These are phyloP conservation scores for Citrus trifoliata DNA, from an alignment of 345 rosid species.

Conservation along the genomic window DNA sequence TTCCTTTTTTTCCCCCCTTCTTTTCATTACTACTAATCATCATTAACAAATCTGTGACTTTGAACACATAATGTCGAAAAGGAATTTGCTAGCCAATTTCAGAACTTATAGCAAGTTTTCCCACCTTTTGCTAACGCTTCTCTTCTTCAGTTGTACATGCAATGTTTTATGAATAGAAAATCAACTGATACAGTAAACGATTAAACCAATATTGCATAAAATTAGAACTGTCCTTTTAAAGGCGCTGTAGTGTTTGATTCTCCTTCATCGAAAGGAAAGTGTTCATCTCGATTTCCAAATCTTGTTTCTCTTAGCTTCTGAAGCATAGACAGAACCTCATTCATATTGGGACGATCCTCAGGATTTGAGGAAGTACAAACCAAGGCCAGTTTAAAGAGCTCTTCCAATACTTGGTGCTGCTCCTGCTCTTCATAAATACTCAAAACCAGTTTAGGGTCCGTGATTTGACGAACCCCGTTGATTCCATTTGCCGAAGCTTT, in stretches of 20 bases:
- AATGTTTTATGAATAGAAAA: no score
- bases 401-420: constrained; percentile 23
- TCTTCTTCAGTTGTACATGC: no score
- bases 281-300: not conserved
- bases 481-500: constrained; percentile 38
- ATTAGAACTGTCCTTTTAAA: no score
- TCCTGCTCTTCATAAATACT: constrained; percentile 14
- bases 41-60: not conserved
- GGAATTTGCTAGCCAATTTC: no score
- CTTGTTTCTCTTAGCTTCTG: constrained; percentile 31
- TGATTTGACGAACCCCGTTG: constrained; percentile 36
- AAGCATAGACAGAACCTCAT: constrained; percentile 48
- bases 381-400: constrained; percentile 52
- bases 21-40: not conserved
- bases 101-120: no score
- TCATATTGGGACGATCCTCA: constrained; percentile 57
- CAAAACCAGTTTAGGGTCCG: constrained; percentile 40
- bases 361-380: constrained; percentile 61
- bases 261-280: not conserved
- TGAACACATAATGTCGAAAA: no score
- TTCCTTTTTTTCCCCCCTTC: not conserved
- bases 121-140: no score
- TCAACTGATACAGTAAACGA: no score
- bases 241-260: no score
- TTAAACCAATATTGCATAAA: no score